Base-by-base conservation (phyloP, 2,329 filamentous ascomycete genomes). In the Byssothecium circinans region DNA sequence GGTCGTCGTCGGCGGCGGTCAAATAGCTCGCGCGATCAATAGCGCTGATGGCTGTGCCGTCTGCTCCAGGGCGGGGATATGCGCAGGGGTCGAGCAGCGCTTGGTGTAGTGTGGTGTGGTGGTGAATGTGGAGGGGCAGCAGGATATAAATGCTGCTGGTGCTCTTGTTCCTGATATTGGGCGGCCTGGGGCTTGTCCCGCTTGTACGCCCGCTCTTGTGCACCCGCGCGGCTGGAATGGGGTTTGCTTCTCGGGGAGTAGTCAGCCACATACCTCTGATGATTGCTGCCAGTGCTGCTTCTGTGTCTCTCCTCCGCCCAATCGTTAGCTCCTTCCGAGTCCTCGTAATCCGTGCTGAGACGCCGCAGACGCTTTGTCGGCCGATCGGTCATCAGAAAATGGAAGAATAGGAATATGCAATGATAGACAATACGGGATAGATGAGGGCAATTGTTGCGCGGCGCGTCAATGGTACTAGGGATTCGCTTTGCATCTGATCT, bases 351-450 rank as follows among this genome's bases (percentile, higher is more conserved):
- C 55, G 65, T 69, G 62, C 67, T 73, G 53, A 70, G 59, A 45
- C 71, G 69, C 46, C 69, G 67, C 58, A 68, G 61, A 50, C 71
- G 70, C 64, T 73, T 74, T 18, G 62, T 60, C 20, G 69, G 62
- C 15, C 64, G 57, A 38, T 68, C 65, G 29, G 61, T 49, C 66
- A 68, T 69, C 12, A 4, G 25, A 20, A 35, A 7, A 43, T 23
- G 32, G 4, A 32, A 32, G 29, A 32, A 18, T 19, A 43, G 20
- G 8, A 35, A 25, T 23, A 35, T n/a, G 20, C 27, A 15, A 23
- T 17, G 20, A 23, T 23, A 4, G n/a, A 36, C 8, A 35, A 23
- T 23, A 27, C 19, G 30, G n/a, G 8, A 23, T 18, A 25, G 32
- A 35, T 22, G 30, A 17, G 14, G 27, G 20, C 41, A 36, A 43